Conservation (phyloP, 2,329 filamentous ascomycete species). For the Colletotrichum sojae region DNA sequence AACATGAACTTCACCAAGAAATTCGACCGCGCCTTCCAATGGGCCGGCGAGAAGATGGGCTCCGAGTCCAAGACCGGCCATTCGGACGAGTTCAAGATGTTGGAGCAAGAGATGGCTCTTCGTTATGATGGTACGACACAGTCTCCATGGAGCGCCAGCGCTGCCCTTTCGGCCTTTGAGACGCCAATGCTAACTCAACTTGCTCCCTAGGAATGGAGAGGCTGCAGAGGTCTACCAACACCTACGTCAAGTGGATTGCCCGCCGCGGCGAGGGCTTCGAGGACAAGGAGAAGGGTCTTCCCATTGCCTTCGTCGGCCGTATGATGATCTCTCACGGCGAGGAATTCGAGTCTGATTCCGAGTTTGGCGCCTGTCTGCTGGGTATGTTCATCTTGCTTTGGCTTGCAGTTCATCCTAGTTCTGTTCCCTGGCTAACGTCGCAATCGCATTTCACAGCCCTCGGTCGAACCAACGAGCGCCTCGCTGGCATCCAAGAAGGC, state of each 20-base stretch:
- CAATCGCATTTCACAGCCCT: constrained; percentile 64
- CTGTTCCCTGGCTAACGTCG: constrained; percentile 4
- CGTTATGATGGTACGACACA: constrained; percentile 83
- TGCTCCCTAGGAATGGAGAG: constrained; percentile 85
- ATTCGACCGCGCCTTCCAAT: constrained; percentile 96
- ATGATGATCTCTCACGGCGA: constrained; percentile 92
- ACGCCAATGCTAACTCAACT: constrained; percentile 26
- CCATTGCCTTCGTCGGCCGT: constrained; percentile 83
- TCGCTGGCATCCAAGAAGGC: constrained; percentile 87
- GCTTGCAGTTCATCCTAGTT: background rate
- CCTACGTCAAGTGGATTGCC: constrained; percentile 89
- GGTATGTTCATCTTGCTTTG: constrained; percentile 60
- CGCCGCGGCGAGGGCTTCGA: constrained; percentile 84
- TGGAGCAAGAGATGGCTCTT: constrained; percentile 92
- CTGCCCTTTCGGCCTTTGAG: background rate
- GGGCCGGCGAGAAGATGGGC: constrained; percentile 97
- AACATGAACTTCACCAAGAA: constrained; percentile 80
- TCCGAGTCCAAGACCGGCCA: constrained; percentile 88
- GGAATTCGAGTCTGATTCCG: constrained; percentile 91
- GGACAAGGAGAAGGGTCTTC: constrained; percentile 89
- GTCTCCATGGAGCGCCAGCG: too few relatives aligned
- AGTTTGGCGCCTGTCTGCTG: constrained; percentile 89
- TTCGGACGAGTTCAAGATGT: constrained; percentile 89
- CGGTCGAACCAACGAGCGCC: constrained; percentile 88
- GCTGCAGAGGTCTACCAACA: constrained; percentile 86